phyloP scores from a whole-genome alignment of 2,329 filamentous ascomycete species.

The Aureobasidium namibiae region DNA sequence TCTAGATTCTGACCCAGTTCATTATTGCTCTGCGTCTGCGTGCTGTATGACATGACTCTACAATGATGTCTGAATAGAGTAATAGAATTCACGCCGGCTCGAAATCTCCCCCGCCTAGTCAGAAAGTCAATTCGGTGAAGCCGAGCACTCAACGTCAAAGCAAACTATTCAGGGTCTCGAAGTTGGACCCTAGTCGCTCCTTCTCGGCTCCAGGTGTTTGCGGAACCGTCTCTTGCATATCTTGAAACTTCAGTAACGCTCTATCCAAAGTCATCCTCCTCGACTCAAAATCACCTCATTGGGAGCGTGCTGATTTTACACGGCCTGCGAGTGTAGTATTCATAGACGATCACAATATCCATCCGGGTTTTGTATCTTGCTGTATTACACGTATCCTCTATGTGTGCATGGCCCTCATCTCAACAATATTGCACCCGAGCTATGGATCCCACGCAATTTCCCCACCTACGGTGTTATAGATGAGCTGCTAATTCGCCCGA shows the following conservation, averaged over 20 bases:
- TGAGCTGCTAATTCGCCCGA: background rate
- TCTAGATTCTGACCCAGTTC: background rate
- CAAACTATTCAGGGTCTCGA: too few relatives aligned
- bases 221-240: background rate
- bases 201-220: background rate
- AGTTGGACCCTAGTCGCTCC: background rate
- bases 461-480: background rate
- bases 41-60: background rate
- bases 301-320: background rate
- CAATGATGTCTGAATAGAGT: background rate
- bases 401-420: background rate
- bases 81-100: background rate
- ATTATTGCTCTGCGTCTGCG: background rate
- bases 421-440: background rate
- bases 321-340: too few relatives aligned
- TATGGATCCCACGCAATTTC: background rate
- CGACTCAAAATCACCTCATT: background rate
- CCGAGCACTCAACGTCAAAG: conserved; percentile 3
- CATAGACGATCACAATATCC: too few relatives aligned
- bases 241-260: background rate
- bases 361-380: background rate
- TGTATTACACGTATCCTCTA: background rate
- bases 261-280: background rate
- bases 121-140: background rate
- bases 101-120: background rate